A percentile compares a stretch with the other conserved stretches of the same genome.
Conservation (phyloP, 2,329 filamentous ascomycete species). For the Hirsutella rhossiliensis region DNA sequence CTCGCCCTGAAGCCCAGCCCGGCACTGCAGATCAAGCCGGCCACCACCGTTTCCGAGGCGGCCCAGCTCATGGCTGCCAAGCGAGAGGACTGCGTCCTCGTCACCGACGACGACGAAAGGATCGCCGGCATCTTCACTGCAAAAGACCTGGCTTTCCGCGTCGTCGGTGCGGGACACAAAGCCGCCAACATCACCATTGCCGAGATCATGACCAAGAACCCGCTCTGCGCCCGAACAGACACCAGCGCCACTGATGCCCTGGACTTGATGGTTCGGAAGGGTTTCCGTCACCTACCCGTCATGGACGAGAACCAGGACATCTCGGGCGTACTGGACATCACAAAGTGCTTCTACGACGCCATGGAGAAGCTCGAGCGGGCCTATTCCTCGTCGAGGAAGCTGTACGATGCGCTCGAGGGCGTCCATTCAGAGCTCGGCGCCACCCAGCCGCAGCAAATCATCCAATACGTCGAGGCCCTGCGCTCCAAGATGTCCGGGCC, state of each 20-base stretch:
- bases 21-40: slow-evolving; percentile 93
- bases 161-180: slow-evolving; percentile 84
- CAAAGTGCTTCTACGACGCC: slow-evolving; percentile 98
- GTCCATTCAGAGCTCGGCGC: slow-evolving; percentile 94
- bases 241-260: slow-evolving; percentile 96
- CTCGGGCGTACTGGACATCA: slow-evolving; percentile 94
- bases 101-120: slow-evolving; percentile 94
- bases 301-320: slow-evolving; percentile 99
- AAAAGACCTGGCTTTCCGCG: slow-evolving; percentile 94
- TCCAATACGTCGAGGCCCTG: slow-evolving; percentile 95
- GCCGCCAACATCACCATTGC: slow-evolving; percentile 84
- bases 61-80: slow-evolving; percentile 98
- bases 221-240: slow-evolving; percentile 90
- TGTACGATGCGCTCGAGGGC: slow-evolving; percentile 94
- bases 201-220: slow-evolving; percentile 99
- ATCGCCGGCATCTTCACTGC: slow-evolving; percentile 99
- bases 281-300: slow-evolving; percentile 91
- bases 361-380: slow-evolving; percentile 99
- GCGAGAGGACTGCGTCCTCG: slow-evolving; percentile 92
- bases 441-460: slow-evolving; percentile 95
- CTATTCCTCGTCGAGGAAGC: slow-evolving; percentile 93
- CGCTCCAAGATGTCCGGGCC: slow-evolving; percentile 96
- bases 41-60: slow-evolving; percentile 86
- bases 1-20: slow-evolving; percentile 90
- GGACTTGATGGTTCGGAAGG: slow-evolving; percentile 96